These are phyloP conservation scores for Fusarium buharicum DNA, from an alignment of 2,329 filamentous ascomycete genomes.

Conservation along the genomic window DNA sequence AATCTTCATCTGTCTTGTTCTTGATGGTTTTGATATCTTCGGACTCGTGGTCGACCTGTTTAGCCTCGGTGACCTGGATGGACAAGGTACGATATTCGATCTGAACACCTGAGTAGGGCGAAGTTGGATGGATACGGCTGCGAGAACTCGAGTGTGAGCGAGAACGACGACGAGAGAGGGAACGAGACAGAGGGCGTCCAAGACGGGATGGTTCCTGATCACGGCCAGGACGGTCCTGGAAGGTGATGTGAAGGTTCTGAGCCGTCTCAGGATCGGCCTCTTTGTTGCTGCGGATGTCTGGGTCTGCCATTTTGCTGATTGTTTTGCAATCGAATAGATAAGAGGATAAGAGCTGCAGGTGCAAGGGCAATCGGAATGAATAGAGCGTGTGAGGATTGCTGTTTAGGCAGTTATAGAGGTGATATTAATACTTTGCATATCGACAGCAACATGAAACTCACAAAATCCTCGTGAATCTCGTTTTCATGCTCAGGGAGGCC, in stretches of 20 bases:
- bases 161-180: slow-evolving; percentile 36
- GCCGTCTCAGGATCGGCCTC: slow-evolving; percentile 33
- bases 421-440: slow-evolving; percentile 24
- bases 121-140: slow-evolving; percentile 45
- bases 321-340: not conserved
- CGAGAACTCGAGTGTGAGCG: slow-evolving; percentile 36
- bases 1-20: slow-evolving; percentile 54
- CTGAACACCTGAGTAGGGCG: slow-evolving; percentile 51
- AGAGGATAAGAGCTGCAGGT: not conserved
- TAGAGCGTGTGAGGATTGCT: not conserved
- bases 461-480: not conserved
- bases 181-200: slow-evolving; percentile 28
- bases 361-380: slow-evolving; percentile 3
- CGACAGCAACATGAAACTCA: slow-evolving; percentile 19
- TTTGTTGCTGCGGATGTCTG: slow-evolving; percentile 28
- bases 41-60: slow-evolving; percentile 39
- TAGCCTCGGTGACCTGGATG: slow-evolving; percentile 54
- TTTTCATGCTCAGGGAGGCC: slow-evolving; percentile 23
- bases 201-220: slow-evolving; percentile 11
- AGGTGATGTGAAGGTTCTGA: slow-evolving; percentile 35
- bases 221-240: slow-evolving; percentile 25
- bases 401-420: not conserved
- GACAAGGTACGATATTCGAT: slow-evolving; percentile 56
- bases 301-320: slow-evolving; percentile 27
- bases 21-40: slow-evolving; percentile 40